phyloP scores from a whole-genome alignment of 2,329 filamentous ascomycete species.

The Alternaria ethzedia region DNA sequence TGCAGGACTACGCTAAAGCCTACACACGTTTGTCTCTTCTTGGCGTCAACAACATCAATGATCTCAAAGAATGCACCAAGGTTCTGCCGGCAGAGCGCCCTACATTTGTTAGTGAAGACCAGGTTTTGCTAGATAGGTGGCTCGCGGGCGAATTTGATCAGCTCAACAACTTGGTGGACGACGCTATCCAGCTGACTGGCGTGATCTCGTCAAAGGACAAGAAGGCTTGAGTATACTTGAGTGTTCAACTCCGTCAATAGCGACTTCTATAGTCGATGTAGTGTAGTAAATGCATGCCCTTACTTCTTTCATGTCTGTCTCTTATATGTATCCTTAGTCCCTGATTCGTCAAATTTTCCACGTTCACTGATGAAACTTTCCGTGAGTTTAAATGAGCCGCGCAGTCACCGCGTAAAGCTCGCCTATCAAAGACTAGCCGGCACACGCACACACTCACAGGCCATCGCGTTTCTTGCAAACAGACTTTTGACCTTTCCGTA shows the following conservation, averaged over 20 bases:
- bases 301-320: not conserved
- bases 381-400: not conserved
- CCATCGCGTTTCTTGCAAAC: not conserved
- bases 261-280: not conserved
- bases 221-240: not conserved
- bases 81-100: slow-evolving; percentile 50
- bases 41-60: slow-evolving; percentile 64
- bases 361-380: not conserved
- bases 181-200: slow-evolving; percentile 42
- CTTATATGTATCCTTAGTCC: not conserved
- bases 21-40: slow-evolving; percentile 63
- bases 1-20: slow-evolving; percentile 58
- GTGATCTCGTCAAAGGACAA: slow-evolving; percentile 16
- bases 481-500: not conserved
- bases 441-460: not conserved
- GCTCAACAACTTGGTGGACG: slow-evolving; percentile 42
- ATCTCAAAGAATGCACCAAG: slow-evolving; percentile 62
- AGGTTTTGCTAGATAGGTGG: slow-evolving; percentile 39
- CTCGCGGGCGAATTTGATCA: slow-evolving; percentile 42
- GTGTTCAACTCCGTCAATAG: not conserved
- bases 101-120: slow-evolving; percentile 35
- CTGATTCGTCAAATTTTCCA: not conserved
- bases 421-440: not conserved
- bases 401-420: not conserved
- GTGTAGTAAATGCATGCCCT: not conserved